Conservation (phyloP, 148 eudicot species). For the Rhododendron henanense region DNA sequence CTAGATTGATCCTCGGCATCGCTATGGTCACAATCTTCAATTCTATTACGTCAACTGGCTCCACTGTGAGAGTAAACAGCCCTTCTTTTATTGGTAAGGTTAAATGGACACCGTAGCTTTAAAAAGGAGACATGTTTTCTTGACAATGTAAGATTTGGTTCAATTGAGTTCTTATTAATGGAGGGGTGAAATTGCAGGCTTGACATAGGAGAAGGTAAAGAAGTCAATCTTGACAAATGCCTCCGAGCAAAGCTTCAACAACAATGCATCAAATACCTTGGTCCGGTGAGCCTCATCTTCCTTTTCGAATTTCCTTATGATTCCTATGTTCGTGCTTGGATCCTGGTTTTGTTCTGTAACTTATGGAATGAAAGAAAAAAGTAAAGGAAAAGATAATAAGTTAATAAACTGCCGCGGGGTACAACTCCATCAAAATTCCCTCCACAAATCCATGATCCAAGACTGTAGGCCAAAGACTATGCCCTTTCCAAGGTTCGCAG, state of each 20-base stretch:
- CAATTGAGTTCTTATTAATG: neutral
- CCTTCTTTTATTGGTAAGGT: constrained; percentile 87
- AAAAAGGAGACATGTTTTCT: neutral
- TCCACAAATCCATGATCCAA: neutral
- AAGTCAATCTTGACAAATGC: constrained; percentile 53
- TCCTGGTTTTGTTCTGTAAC: neutral
- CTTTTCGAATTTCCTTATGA: neutral
- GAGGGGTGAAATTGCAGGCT: constrained; percentile 32
- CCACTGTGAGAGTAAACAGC: constrained; percentile 74
- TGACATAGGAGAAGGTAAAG: constrained; percentile 72
- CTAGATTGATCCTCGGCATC: constrained; percentile 95
- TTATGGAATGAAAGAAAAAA: neutral
- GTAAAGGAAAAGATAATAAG: neutral
- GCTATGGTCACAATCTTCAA: constrained; percentile 95
- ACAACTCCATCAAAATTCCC: neutral
- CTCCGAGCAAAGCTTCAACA: constrained; percentile 46
- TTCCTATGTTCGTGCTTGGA: neutral
- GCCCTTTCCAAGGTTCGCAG: neutral
- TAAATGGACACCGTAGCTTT: neutral
- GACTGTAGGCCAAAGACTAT: neutral
- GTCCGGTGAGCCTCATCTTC: constrained; percentile 40
- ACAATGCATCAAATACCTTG: constrained; percentile 76
- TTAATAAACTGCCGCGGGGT: neutral
- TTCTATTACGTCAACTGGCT: constrained; percentile 78
- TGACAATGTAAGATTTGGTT: neutral